These are phyloP conservation scores for Chrysosphaeria jannelii DNA, from an alignment of 2,329 filamentous ascomycete species.

Conservation along the genomic window DNA sequence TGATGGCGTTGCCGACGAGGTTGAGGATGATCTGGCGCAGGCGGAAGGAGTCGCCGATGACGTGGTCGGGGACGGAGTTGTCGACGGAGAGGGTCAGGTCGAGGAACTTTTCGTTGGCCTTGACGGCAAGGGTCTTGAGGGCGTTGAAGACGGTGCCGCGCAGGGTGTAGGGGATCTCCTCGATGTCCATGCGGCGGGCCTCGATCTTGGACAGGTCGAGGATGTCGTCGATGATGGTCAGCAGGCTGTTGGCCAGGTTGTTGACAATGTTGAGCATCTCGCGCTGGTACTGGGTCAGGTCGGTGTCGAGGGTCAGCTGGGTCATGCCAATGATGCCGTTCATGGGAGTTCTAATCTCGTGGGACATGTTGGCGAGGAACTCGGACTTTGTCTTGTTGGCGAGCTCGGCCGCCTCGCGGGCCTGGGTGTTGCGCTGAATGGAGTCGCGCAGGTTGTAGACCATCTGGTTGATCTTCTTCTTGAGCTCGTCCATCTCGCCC, in stretches of 20 bases:
- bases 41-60: conserved; percentile 89
- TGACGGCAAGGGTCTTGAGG: conserved; percentile 84
- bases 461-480: conserved; percentile 99
- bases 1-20: conserved; percentile 91
- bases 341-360: conserved; percentile 92
- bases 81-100: conserved; percentile 85
- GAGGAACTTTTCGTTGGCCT: conserved; percentile 84
- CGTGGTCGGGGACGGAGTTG: conserved; percentile 76
- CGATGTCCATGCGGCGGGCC: conserved; percentile 91
- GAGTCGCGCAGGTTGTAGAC: conserved; percentile 83
- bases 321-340: conserved; percentile 98
- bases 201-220: conserved; percentile 57
- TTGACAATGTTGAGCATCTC: conserved; percentile 98
- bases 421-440: conserved; percentile 88
- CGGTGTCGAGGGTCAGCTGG: conserved; percentile 77
- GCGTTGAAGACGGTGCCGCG: conserved; percentile 91
- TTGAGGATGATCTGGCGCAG: conserved; percentile 91
- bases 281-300: conserved; percentile 78
- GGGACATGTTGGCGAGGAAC: conserved; percentile 95
- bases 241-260: conserved; percentile 74
- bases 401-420: conserved; percentile 71
- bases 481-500: conserved; percentile 96
- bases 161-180: conserved; percentile 87
- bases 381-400: conserved; percentile 97
- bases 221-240: conserved; percentile 86